These are phyloP conservation scores for Boletus tomentosulus DNA, from an alignment of 768 basidiomycete genomes.

Conservation along the genomic window DNA sequence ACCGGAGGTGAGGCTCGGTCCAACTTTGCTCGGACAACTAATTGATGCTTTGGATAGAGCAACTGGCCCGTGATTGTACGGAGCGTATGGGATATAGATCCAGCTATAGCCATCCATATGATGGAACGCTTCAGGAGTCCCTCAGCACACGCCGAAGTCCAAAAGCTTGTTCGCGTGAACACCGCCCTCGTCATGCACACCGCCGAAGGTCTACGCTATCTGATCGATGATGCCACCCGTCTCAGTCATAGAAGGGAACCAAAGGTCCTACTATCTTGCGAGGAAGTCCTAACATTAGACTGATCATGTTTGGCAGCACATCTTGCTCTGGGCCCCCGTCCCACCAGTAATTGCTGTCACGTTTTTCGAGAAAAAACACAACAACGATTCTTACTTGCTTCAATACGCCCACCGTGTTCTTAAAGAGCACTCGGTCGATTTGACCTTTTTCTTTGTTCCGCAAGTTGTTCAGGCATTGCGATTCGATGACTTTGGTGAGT, in stretches of 20 bases:
- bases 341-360: conserved; percentile 78
- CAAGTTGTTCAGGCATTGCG: conserved; percentile 97
- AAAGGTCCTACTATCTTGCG: conserved; percentile 48
- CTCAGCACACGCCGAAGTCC: conserved; percentile 66
- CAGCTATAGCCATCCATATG: conserved; percentile 78
- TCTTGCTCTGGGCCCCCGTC: conserved; percentile 85
- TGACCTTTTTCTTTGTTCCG: conserved; percentile 99
- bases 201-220: conserved; percentile 76
- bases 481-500: conserved; percentile 78
- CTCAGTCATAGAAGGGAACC: conserved; percentile 58
- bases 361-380: conserved; percentile 81
- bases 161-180: conserved; percentile 66
- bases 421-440: conserved; percentile 88
- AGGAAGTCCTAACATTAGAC: not conserved
- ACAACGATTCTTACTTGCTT: conserved; percentile 77
- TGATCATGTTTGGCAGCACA: conserved; percentile 49
- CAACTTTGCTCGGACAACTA: not conserved
- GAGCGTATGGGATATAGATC: conserved; percentile 77
- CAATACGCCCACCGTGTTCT: conserved; percentile 97
- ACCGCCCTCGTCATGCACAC: conserved; percentile 66
- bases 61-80: conserved; percentile 67
- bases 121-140: conserved; percentile 83
- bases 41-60: conserved; percentile 33
- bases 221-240: conserved; percentile 73
- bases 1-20: conserved; percentile 47